Evolutionary conservation across 768 basidiomycete species (phyloP).

Genomic region (Strobilomyces confusus): DNA sequence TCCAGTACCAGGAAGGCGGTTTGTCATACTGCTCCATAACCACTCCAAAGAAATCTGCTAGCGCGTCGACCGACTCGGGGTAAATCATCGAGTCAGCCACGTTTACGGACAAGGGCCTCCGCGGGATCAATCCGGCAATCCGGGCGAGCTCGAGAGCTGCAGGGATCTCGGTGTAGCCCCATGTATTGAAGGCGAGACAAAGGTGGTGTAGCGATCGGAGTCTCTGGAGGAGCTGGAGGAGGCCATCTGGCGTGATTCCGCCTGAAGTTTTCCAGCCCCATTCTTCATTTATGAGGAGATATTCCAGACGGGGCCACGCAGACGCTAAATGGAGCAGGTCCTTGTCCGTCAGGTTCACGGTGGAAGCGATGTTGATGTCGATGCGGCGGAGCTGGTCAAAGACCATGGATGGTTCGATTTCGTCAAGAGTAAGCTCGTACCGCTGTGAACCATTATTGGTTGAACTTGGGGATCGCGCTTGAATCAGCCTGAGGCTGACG

Average conservation of each 20-base stretch:
- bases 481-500: conserved; percentile 1
- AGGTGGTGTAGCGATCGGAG: neutral
- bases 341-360: neutral
- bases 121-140: neutral
- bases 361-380: neutral
- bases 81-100: conserved; percentile 1
- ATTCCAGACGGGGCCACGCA: neutral
- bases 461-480: neutral
- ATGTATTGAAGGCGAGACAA: conserved; percentile 4
- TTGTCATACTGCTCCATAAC: neutral
- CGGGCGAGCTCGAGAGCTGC: neutral
- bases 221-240: neutral
- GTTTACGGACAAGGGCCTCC: conserved; percentile 1
- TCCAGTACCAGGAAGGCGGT: too few relatives aligned
- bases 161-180: neutral
- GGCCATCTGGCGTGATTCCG: conserved; percentile 1
- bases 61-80: neutral
- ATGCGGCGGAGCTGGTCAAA: conserved; percentile 3
- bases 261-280: conserved; percentile 1
- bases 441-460: neutral
- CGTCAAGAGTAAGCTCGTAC: neutral
- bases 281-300: conserved; percentile 5
- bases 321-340: neutral
- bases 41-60: conserved; percentile 3
- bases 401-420: neutral